Conservation (phyloP, 192 early-diverging fungal species). For the Backusella australiensis region DNA sequence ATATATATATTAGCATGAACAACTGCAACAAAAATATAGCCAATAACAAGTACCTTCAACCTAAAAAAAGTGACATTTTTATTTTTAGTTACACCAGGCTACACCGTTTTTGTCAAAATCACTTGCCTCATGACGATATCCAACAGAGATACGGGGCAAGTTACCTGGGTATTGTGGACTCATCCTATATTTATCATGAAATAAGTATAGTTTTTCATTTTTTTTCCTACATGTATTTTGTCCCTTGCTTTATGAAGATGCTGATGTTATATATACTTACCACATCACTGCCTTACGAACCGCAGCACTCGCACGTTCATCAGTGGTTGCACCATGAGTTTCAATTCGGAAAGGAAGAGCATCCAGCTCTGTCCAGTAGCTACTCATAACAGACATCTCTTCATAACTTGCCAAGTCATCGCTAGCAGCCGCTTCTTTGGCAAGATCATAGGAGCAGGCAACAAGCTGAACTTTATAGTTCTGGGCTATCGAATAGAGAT, state of each 20-base stretch:
- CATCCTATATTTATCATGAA: conserved; percentile 35
- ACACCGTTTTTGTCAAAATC: not conserved
- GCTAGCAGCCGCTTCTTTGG: conserved; percentile 23
- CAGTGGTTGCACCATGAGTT: conserved; percentile 58
- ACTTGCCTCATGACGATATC: conserved; percentile 59
- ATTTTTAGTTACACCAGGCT: not conserved
- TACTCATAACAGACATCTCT: conserved; percentile 43
- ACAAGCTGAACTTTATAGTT: conserved; percentile 68
- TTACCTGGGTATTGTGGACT: conserved; percentile 70
- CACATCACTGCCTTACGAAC: conserved; percentile 71
- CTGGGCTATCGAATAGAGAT: conserved; percentile 53
- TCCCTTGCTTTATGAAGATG: not conserved
- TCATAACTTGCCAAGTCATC: conserved; percentile 40
- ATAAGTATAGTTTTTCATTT: not conserved
- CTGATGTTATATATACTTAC: conserved; percentile 16
- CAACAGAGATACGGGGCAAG: conserved; percentile 69
- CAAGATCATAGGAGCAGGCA: conserved; percentile 55
- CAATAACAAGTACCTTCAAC: conserved; percentile 31
- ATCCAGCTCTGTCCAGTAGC: conserved; percentile 75
- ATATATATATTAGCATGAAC: not conserved
- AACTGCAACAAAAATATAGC: not conserved
- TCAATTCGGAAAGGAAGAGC: conserved; percentile 68
- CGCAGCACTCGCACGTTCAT: conserved; percentile 70
- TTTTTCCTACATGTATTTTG: not conserved
- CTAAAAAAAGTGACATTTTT: conserved; percentile 8